phyloP scores from a whole-genome alignment of 1,139 yeast species.

The Yarrowia galli region DNA sequence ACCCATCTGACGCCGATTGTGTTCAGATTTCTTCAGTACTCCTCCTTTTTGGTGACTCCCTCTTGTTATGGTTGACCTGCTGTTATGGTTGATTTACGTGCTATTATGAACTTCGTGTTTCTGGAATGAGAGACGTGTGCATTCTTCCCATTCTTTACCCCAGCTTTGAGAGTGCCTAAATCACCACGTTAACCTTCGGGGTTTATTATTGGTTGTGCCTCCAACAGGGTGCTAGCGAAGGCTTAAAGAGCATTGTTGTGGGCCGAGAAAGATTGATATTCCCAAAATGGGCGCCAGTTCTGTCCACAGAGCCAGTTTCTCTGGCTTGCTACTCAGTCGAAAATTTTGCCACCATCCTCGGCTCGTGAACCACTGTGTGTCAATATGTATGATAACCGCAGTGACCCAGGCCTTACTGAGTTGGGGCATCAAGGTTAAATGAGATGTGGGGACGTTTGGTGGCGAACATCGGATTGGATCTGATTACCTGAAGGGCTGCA shows the following conservation, averaged over 20 bases:
- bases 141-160: constrained; percentile 1
- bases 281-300: neutral
- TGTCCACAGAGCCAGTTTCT: neutral
- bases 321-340: neutral
- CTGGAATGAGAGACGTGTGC: neutral
- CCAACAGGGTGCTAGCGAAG: neutral
- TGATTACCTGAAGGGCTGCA: neutral
- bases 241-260: neutral
- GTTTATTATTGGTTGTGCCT: constrained; percentile 11
- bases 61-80: too few relatives aligned
- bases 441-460: constrained; percentile 1
- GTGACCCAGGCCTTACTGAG: neutral
- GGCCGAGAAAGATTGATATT: neutral
- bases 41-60: too few relatives aligned
- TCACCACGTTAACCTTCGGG: constrained; percentile 31
- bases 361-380: neutral
- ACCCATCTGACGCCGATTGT: too few relatives aligned
- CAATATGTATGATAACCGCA: neutral
- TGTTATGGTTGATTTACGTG: neutral
- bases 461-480: neutral
- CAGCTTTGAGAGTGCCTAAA: constrained; percentile 14
- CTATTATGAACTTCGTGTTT: too few relatives aligned
- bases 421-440: constrained; percentile 15
- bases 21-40: too few relatives aligned
- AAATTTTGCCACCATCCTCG: neutral